Base-by-base conservation (phyloP, 257 asterid genomes). In the Echium plantagineum region DNA sequence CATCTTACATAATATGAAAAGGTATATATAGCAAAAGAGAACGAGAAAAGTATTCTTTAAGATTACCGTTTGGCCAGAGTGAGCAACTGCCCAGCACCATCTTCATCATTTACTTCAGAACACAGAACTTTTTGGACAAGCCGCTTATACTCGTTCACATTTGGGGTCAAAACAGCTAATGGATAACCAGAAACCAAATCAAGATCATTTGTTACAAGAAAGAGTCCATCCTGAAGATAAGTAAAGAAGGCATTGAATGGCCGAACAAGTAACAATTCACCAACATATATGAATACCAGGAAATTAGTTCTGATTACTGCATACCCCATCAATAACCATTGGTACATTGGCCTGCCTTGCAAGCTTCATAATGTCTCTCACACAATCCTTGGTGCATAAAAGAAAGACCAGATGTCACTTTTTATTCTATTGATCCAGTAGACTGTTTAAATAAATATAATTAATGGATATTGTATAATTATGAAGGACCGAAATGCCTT, bases 301-400 rank as follows among this genome's bases (percentile, higher is more conserved):
- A 46, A 49, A 15, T 60, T 55, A 20, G 49, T 18, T 31, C 51
- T 12, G 31, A 53, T 60, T 21, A 62, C 52, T 55, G 72, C 87
- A 74, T 83, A 93, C 98, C 82, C 97, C 98, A 57, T 93, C 98
- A 63, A 93, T 76, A 52, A 89, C 89, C 85, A 93, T 86, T 21
- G 99, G 99, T 53, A 89, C 85, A 74, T 81, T 89, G 67, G 84
- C 80, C 70, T 75, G 65, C 81, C 80, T 84, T 35, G 96, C 99
- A 63, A 67, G 91, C 83, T 78, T 89, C 87, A 89, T 86, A 77
- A 93, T 89, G 63, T 81, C 73, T 74, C 90, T 77, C 66, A 93
- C 99, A 70, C 96, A 89, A 67, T 84, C 94, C 97, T 88, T 42
- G 49, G 87, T 31, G 74, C 64, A 73, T 47, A 10, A 70, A 63